A percentile compares a stretch with the other conserved stretches of the same genome.
Evolutionary conservation across 163 green algal genomes (phyloP).

Genomic region (Botryococcus braunii): DNA sequence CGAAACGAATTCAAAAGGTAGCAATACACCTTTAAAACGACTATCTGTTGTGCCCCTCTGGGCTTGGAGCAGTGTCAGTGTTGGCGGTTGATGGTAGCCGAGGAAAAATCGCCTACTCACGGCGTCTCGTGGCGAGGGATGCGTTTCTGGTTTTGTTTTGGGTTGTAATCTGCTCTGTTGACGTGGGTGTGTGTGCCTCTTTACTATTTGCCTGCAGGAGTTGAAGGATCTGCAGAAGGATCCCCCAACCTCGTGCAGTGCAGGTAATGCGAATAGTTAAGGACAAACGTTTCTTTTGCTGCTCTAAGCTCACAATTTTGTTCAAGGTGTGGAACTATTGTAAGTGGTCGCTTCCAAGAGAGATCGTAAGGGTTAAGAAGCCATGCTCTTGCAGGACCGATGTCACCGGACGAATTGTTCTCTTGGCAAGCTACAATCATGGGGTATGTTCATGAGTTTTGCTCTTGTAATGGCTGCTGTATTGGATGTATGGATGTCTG

Average conservation of each 20-base stretch:
- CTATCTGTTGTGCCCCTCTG: neutral
- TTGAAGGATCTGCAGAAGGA: slow-evolving; percentile 82
- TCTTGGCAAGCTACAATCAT: slow-evolving; percentile 97
- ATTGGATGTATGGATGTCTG: neutral
- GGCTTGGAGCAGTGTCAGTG: neutral
- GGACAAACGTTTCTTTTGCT: no score
- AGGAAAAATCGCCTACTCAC: neutral
- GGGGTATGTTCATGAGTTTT: slow-evolving; percentile 29
- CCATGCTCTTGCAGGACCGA: slow-evolving; percentile 19
- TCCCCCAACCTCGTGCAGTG: slow-evolving; percentile 81
- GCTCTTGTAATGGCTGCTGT: neutral
- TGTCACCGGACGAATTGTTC: slow-evolving; percentile 90
- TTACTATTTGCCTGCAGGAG: slow-evolving; percentile 8
- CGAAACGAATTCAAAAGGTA: slow-evolving; percentile 30
- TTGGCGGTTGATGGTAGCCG: neutral
- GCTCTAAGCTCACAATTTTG: no score
- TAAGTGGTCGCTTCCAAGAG: no score
- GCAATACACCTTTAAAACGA: no score
- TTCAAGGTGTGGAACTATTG: no score
- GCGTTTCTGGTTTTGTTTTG: neutral
- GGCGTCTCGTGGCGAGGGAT: neutral
- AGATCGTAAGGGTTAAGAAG: no score
- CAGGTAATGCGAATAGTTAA: no score
- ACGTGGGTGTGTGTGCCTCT: neutral
- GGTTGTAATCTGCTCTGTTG: neutral